Base-by-base conservation (phyloP, 2,329 filamentous ascomycete species). In the Colletotrichum magnum region DNA sequence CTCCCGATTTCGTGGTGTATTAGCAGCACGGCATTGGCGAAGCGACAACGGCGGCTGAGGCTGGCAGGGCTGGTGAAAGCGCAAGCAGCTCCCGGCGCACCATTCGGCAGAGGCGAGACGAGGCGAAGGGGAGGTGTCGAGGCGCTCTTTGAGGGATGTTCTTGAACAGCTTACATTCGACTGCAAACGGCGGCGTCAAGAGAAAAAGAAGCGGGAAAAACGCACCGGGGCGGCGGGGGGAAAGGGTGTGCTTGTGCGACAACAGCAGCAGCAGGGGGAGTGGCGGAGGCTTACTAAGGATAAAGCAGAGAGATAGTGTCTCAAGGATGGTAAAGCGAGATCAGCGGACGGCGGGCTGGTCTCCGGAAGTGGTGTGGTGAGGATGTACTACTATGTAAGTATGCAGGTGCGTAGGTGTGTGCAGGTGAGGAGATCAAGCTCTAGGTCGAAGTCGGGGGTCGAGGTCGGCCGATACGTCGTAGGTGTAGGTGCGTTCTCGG, bases 101-200 rank as follows among this genome's bases (percentile, higher is more conserved):
- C 45, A 18, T 56, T 53, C 45, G 13, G 51, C 56, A 69, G 51
- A 43, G 57, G 36, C 63, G 51, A 69, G 45, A 41, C 50, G 39
- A 48, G 53, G 28, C 16, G 12, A 26, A n/a, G n/a, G 24, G 52
- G 41, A 51, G 32, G 32, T 36, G 45, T 48, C 6, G 26, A 13
- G 56, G 56, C 51, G 67, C n/a, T 26, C 26, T 53, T 45, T 54
- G 32, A 4, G 50, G 47, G 16, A 26, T 16, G 16, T 69, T 69
- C 67, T 66, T 62, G 57, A 66, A 57, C 57, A 57, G 51, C 32
- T 53, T 39, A 51, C n/a, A 18, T 32, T 61, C 62, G 36, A 51
- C 67, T 69, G 67, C 67, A 69, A 69, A 52, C 67, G 57, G 66
- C 62, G 54, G n/a, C 61, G 54, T 58, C 39, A 54, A 68, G 16